Evolutionary conservation across 495 filamentous ascomycete species (phyloP).

Genomic region (Podospora pseudocomata): DNA sequence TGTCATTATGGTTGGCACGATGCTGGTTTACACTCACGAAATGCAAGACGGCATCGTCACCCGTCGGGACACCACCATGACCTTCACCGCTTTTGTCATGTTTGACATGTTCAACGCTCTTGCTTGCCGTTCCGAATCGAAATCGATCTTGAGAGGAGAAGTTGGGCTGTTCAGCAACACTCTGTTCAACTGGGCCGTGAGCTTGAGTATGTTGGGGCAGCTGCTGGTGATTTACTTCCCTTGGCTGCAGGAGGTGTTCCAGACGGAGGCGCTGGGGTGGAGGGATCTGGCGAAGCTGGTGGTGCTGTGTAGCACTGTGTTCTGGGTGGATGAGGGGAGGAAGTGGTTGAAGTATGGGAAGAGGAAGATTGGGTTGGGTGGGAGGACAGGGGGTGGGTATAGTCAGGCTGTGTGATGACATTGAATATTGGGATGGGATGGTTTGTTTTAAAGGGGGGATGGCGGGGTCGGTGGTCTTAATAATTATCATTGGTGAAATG

Average conservation of each 20-base stretch:
- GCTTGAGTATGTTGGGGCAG: conserved; percentile 78
- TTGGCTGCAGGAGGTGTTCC: conserved; percentile 87
- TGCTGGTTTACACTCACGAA: conserved; percentile 84
- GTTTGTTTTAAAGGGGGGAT: not conserved
- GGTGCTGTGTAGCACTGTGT: conserved; percentile 76
- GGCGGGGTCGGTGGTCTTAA: not conserved
- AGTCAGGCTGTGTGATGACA: conserved; percentile 47
- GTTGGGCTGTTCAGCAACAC: conserved; percentile 76
- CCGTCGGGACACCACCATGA: conserved; percentile 97
- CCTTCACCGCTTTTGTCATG: conserved; percentile 95
- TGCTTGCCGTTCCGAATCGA: conserved; percentile 85
- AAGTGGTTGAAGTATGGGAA: conserved; percentile 62
- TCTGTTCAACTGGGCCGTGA: conserved; percentile 94
- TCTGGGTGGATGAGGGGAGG: conserved; percentile 89
- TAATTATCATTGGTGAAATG: conserved; percentile 1
- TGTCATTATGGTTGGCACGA: conserved; percentile 88
- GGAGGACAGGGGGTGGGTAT: conserved; percentile 40
- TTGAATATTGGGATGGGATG: not conserved
- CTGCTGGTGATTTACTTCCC: conserved; percentile 90
- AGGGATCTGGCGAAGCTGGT: conserved; percentile 69
- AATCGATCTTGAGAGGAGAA: conserved; percentile 83
- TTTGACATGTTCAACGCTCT: conserved; percentile 99
- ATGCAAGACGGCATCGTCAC: conserved; percentile 83
- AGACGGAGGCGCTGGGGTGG: conserved; percentile 79
- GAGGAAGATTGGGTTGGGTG: conserved; percentile 24